Evolutionary conservation across 371 early-diverging fungal genomes (phyloP).

Genomic region (Zancudomyces culisetae): DNA sequence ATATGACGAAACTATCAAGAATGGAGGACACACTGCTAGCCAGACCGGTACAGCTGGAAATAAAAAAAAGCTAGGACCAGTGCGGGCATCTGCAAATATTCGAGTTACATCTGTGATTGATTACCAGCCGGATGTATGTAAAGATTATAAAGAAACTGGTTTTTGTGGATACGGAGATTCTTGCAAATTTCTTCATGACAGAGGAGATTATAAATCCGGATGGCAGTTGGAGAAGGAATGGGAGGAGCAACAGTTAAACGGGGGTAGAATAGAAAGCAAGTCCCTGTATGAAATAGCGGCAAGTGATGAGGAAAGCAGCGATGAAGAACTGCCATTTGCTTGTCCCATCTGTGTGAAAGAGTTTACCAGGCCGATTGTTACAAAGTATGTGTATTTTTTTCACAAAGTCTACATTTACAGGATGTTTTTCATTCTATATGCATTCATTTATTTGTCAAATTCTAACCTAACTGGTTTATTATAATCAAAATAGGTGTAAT

Average conservation of each 20-base stretch:
- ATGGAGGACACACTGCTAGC: not conserved
- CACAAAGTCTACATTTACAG: not conserved
- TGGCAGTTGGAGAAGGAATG: conserved; percentile 91
- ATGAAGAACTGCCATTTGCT: conserved; percentile 71
- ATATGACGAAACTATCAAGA: conserved; percentile 21
- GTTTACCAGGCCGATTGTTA: conserved; percentile 73
- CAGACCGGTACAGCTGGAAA: conserved; percentile 28
- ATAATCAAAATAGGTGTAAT: conserved; percentile 29
- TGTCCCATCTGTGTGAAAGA: conserved; percentile 79
- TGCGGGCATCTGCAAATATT: conserved; percentile 60
- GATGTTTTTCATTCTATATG: not conserved
- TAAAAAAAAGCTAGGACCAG: conserved; percentile 62
- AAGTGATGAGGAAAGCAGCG: conserved; percentile 32
- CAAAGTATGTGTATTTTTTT: conserved; percentile 24
- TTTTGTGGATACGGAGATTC: conserved; percentile 94
- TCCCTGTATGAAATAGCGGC: conserved; percentile 25
- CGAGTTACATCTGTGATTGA: conserved; percentile 77
- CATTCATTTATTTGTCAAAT: not conserved
- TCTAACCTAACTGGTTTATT: not conserved
- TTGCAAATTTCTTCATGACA: conserved; percentile 93
- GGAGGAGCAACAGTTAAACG: conserved; percentile 63
- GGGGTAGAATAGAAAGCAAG: conserved; percentile 26
- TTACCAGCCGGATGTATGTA: conserved; percentile 95
- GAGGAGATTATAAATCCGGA: conserved; percentile 87
- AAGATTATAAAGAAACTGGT: conserved; percentile 91